Conservation (phyloP, 768 basidiomycete species). For the Mycena haematopus region DNA sequence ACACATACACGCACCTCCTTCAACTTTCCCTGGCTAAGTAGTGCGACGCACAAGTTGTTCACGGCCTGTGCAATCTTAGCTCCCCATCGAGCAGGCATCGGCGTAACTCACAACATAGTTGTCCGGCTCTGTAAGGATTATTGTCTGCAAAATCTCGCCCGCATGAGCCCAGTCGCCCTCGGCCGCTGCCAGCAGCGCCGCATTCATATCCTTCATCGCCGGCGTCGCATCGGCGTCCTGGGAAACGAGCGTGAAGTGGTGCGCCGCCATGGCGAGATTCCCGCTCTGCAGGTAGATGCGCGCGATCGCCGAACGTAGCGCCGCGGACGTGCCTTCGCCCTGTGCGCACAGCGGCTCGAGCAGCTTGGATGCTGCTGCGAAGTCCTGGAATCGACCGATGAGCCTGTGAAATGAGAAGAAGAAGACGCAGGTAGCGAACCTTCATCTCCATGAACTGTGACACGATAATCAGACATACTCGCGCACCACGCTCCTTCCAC, state of each 20-base stretch:
- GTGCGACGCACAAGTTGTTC: conserved; percentile 77
- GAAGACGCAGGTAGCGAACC: conserved; percentile 42
- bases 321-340: conserved; percentile 46
- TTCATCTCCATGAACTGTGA: conserved; percentile 88
- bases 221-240: conserved; percentile 50
- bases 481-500: conserved; percentile 84
- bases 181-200: conserved; percentile 68
- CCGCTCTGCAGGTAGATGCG: conserved; percentile 80
- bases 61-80: conserved; percentile 53
- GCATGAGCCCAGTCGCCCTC: conserved; percentile 74
- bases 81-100: no score
- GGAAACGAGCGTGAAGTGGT: conserved; percentile 62
- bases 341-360: conserved; percentile 70
- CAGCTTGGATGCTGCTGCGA: conserved; percentile 67
- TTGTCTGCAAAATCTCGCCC: conserved; percentile 48
- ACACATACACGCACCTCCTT: conserved; percentile 64
- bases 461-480: conserved; percentile 80
- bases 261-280: conserved; percentile 61
- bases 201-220: conserved; percentile 63
- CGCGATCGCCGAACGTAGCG: conserved; percentile 72
- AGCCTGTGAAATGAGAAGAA: background rate
- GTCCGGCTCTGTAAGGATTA: conserved; percentile 50
- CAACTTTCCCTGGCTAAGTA: conserved; percentile 73
- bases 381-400: conserved; percentile 54
- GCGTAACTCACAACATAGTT: conserved; percentile 61